These are phyloP conservation scores for Candida boidinii DNA, from an alignment of 805 yeast species.

Conservation along the genomic window DNA sequence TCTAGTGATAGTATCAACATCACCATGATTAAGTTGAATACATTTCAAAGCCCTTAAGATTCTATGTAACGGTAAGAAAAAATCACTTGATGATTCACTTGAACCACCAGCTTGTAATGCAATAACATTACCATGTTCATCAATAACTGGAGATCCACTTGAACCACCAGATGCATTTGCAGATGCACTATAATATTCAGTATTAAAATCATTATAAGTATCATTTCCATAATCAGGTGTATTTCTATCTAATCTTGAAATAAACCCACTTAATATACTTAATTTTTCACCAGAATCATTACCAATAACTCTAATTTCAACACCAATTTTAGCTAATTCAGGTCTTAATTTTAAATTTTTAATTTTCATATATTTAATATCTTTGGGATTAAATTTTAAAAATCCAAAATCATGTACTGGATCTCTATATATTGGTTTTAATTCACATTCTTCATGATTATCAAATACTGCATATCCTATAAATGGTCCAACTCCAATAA, in stretches of 20 bases:
- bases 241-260: conserved; percentile 78
- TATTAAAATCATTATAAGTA: conserved; percentile 87
- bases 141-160: conserved; percentile 93
- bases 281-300: conserved; percentile 95
- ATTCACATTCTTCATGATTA: conserved; percentile 89
- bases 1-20: conserved; percentile 51
- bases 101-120: conserved; percentile 95
- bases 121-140: conserved; percentile 77
- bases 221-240: conserved; percentile 89
- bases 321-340: conserved; percentile 81
- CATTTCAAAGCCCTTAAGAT: conserved; percentile 76
- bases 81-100: conserved; percentile 87
- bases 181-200: conserved; percentile 93
- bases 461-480: conserved; percentile 87
- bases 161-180: conserved; percentile 96
- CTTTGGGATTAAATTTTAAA: conserved; percentile 63
- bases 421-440: conserved; percentile 79
- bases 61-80: conserved; percentile 78
- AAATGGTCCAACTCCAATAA: conserved; percentile 93
- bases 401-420: conserved; percentile 96
- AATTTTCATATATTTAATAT: conserved; percentile 66
- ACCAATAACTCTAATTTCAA: conserved; percentile 91
- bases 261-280: conserved; percentile 82
- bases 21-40: conserved; percentile 45
- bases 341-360: conserved; percentile 64